Percentiles rank a stretch among this genome's conserved stretches.
Conservation (phyloP, 1,284 basidiomycete genomes). For the Mycosarcoma mackinlayi region DNA sequence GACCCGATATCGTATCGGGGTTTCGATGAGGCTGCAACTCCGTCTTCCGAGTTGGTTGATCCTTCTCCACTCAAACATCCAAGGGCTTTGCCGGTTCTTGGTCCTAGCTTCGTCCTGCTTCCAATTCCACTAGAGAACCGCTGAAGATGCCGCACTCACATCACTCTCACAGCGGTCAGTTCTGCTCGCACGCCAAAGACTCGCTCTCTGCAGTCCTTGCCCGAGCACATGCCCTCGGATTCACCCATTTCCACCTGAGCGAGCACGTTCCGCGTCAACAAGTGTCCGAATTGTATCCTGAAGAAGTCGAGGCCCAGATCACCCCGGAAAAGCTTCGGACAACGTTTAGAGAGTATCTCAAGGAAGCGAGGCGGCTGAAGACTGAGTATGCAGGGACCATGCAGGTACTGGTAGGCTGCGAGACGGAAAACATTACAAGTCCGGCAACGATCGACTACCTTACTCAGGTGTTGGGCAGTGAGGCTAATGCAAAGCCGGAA, state of each 20-base stretch:
- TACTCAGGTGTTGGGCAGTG: slow-evolving; percentile 70
- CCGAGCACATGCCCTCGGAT: slow-evolving; percentile 81
- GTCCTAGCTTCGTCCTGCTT: no score
- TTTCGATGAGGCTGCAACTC: no score
- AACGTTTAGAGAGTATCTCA: slow-evolving; percentile 78
- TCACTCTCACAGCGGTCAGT: slow-evolving; percentile 96
- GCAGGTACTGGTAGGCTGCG: slow-evolving; percentile 85
- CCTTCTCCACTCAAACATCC: slow-evolving; percentile 5
- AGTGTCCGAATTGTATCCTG: slow-evolving; percentile 85
- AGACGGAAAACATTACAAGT: slow-evolving; percentile 87
- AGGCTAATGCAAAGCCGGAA: slow-evolving; percentile 16
- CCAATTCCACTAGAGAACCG: no score
- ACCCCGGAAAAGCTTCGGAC: slow-evolving; percentile 71
- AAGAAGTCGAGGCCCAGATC: slow-evolving; percentile 75
- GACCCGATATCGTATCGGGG: slow-evolving; percentile 3
- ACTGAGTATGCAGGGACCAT: slow-evolving; percentile 70
- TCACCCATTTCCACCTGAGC: slow-evolving; percentile 86
- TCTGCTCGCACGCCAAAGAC: slow-evolving; percentile 88
- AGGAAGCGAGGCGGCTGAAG: slow-evolving; percentile 82
- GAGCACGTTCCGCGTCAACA: slow-evolving; percentile 94
- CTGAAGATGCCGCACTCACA: slow-evolving; percentile 80
- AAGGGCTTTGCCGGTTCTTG: no score
- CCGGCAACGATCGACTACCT: slow-evolving; percentile 74
- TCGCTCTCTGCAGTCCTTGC: slow-evolving; percentile 81
- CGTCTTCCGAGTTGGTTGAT: background rate